Evolutionary conservation across 768 basidiomycete genomes (phyloP), one percentile per base, ranked within the genome.

Genomic region (Candolleomyces eurysporus): DNA sequence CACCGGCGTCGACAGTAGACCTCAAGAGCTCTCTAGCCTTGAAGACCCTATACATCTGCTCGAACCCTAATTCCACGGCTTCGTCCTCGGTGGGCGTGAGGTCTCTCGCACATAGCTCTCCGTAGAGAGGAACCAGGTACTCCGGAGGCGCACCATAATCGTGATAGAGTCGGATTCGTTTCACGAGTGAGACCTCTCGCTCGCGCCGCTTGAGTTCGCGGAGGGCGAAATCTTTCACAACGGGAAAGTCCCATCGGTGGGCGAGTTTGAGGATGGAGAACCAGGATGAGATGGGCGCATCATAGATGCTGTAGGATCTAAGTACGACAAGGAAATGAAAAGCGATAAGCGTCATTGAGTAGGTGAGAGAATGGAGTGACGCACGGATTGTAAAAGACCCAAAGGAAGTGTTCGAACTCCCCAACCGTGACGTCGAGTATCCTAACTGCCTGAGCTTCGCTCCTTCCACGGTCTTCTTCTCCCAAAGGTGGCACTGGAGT

Each of bases 281-380:
- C 89, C 89, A 91, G 19, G 80, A 78, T 0, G 78, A 74, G 5
- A 82, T 72, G 0, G 72, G 69, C 0, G 84, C 78, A 1, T 82
- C 73, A 58, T 89, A 87, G 9, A 83, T 73, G 0, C 83, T 83
- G 59, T 88, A 88, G 61, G 74, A 75, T 0, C 88, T 90, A 26
- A 26, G 26, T 26, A 26, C 26, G 26, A 26, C 26, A 26, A 26
- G n/a, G 14, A 48, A 60, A 13, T 1, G 51, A 31, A 31, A n/a
- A 19, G 5, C 13, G 7, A 39, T 39, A 57, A n/a, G 42, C 5
- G 42, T 55, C 31, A 21, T 16, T 14, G 17, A 55, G 7, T 19
- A 7, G 32, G 40, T 61, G 82, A 76, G 43, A n/a, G 6, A 22
- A 52, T 9, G 56, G 19, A 19, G 10, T 5, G 54, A 59, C 65